phyloP scores from a whole-genome alignment of 208 protist genomes.

The Entamoeba dispar region DNA sequence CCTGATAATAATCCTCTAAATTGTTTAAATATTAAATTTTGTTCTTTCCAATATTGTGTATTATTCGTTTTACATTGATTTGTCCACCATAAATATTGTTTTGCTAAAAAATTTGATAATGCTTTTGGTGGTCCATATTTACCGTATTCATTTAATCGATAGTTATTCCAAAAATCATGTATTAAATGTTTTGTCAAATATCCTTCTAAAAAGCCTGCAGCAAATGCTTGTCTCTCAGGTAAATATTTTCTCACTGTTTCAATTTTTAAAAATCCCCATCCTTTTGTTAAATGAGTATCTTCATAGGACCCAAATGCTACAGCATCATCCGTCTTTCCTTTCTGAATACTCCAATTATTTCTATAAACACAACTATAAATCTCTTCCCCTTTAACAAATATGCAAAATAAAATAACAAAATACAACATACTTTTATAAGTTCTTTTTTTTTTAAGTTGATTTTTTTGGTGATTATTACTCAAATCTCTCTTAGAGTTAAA shows the following conservation, averaged over 20 bases:
- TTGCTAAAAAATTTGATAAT: neutral
- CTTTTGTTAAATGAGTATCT: neutral
- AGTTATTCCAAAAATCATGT: conserved; percentile 1
- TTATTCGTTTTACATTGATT: neutral
- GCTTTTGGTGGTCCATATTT: neutral
- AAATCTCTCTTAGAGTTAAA: too few species aligned
- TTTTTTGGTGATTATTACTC: too few species aligned
- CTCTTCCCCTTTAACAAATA: too few species aligned
- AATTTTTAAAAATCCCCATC: neutral
- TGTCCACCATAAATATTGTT: neutral
- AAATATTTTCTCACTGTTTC: neutral
- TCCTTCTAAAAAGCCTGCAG: conserved; percentile 5
- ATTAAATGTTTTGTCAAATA: conserved; percentile 5
- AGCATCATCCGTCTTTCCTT: neutral
- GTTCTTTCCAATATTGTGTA: neutral
- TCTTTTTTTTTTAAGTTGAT: too few species aligned
- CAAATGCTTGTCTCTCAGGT: neutral
- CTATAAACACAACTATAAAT: too few species aligned
- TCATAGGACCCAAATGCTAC: neutral
- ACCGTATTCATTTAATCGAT: neutral
- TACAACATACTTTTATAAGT: too few species aligned
- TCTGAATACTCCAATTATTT: too few species aligned
- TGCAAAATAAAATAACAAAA: too few species aligned
- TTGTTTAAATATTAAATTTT: neutral
- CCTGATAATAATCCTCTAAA: neutral